Percentiles rank a stretch among this genome's conserved stretches.
phyloP scores from a whole-genome alignment of 805 yeast genomes.

The Torulaspora microellipsoides region DNA sequence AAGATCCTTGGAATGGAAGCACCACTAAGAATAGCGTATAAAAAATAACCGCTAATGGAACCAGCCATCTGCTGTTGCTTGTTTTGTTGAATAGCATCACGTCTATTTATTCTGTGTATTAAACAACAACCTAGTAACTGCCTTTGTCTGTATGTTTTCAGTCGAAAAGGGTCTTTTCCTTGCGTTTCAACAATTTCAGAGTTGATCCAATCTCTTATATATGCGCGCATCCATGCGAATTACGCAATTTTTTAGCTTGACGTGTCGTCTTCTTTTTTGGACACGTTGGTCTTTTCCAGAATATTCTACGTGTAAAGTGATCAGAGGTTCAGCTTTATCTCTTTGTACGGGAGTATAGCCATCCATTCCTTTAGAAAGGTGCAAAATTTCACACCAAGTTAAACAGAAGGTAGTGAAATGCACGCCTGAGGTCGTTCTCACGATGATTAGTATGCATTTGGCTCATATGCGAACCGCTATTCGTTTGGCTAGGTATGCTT shows the following conservation, averaged over 20 bases:
- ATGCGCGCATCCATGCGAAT: too few species aligned
- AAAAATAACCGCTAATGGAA: conserved; percentile 41
- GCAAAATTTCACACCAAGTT: too few species aligned
- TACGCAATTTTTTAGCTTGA: background rate
- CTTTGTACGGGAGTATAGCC: too few species aligned
- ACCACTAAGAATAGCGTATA: conserved; percentile 31
- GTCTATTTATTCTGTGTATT: background rate
- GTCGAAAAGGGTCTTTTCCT: too few species aligned
- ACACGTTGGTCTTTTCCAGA: conserved; percentile 7
- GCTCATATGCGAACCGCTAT: conserved; percentile 50
- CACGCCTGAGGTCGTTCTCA: too few species aligned
- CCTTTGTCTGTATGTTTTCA: too few species aligned
- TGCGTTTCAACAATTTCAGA: too few species aligned
- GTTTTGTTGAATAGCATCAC: conserved; percentile 12
- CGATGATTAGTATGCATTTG: conserved; percentile 11
- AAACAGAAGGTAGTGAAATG: too few species aligned
- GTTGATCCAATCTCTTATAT: too few species aligned
- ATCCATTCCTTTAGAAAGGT: too few species aligned
- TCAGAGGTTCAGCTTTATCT: too few species aligned
- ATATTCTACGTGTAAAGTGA: conserved; percentile 1
- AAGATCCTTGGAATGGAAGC: conserved; percentile 28
- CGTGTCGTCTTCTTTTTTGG: conserved; percentile 2
- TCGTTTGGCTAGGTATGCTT: conserved; percentile 57
- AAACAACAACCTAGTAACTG: too few species aligned
- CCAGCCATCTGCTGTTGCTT: conserved; percentile 37